Percentiles rank a stretch among this genome's conserved stretches.
Evolutionary conservation across 257 asterid genomes (phyloP).

Genomic region (Solanum medicagineum): DNA sequence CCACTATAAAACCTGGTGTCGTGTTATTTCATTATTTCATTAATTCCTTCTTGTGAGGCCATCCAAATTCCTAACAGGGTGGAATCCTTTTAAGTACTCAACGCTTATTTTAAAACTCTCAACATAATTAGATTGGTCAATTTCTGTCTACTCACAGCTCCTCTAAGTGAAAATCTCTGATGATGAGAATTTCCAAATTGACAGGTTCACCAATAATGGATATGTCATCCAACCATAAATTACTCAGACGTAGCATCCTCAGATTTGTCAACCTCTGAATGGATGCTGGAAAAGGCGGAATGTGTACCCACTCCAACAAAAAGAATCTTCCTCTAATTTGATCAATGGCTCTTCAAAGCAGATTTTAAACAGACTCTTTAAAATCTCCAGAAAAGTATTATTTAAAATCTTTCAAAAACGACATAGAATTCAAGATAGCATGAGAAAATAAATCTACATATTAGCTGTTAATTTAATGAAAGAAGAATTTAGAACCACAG

Average conservation of each 20-base stretch:
- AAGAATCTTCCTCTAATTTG: not conserved
- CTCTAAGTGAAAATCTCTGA: not conserved
- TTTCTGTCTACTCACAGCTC: not conserved
- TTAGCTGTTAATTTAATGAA: not conserved
- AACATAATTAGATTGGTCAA: not conserved
- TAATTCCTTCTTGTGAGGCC: too few relatives aligned
- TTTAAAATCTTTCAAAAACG: not conserved
- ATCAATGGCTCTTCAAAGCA: not conserved
- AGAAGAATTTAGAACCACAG: not conserved
- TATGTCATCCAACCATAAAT: not conserved
- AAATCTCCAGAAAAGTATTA: too few relatives aligned
- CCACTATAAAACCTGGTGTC: too few relatives aligned
- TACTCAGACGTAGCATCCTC: not conserved
- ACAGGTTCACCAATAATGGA: not conserved
- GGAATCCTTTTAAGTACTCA: not conserved
- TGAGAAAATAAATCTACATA: not conserved
- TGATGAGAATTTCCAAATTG: not conserved
- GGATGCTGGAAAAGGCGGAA: not conserved
- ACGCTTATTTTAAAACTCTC: not conserved
- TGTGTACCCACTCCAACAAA: not conserved
- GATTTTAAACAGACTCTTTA: not conserved
- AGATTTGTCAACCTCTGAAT: not conserved
- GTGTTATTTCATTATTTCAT: too few relatives aligned
- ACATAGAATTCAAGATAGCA: not conserved
- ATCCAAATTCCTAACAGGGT: too few relatives aligned